A percentile compares a stretch with the other conserved stretches of the same genome.
Evolutionary conservation across 352 stramenopile species (phyloP).

Genomic region (Pythium dissotocum): DNA sequence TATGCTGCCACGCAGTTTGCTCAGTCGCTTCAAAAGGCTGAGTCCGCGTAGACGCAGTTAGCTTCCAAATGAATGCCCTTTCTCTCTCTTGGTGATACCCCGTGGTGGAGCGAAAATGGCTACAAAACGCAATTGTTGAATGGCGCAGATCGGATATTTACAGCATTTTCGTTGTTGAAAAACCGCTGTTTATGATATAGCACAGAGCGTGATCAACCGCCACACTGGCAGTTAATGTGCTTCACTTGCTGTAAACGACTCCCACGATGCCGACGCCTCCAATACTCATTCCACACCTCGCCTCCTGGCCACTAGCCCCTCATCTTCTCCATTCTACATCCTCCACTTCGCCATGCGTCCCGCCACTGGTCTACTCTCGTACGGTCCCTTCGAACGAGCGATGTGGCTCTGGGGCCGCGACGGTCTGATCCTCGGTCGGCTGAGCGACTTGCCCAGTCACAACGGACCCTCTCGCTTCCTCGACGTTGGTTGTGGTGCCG

Average conservation of each 20-base stretch:
- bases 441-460: background rate
- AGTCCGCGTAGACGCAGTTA: background rate
- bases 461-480: slow-evolving; percentile 13
- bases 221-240: background rate
- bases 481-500: slow-evolving; percentile 26
- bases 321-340: background rate
- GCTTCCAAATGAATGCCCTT: too few relatives aligned
- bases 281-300: background rate
- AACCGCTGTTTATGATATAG: background rate
- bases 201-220: background rate
- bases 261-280: background rate
- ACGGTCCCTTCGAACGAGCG: slow-evolving; percentile 9
- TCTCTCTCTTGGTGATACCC: too few relatives aligned
- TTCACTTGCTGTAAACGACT: background rate
- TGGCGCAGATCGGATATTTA: background rate
- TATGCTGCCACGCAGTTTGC: slow-evolving; percentile 16
- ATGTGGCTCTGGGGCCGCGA: slow-evolving; percentile 21
- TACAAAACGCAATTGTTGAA: background rate
- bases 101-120: too few relatives aligned
- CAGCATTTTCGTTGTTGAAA: background rate
- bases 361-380: slow-evolving; percentile 1
- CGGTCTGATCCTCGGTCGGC: slow-evolving; percentile 12
- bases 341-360: background rate
- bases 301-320: background rate
- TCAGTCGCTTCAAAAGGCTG: slow-evolving; percentile 6